Evolutionary conservation across 305 asterid genomes (phyloP), one percentile per base, ranked within the genome.

Genomic region (Fraxinus nigra): DNA sequence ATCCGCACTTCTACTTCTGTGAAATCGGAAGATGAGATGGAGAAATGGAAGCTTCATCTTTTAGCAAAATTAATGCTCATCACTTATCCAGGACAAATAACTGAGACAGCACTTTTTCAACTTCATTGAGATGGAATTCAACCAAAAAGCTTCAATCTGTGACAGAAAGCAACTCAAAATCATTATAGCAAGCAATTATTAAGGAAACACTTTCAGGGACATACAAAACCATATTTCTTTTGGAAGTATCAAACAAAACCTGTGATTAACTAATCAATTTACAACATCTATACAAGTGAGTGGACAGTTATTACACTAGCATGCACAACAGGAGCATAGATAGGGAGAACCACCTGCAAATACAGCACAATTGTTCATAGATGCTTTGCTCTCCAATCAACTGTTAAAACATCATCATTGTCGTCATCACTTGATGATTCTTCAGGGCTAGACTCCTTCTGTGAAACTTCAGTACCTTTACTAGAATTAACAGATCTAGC

Each of bases 361-460:
- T 54, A 28, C 56, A 3, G 37, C 28, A 75, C 32, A 81, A 78
- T 63, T 65, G 79, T 72, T 87, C 81, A 94, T 33, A 94, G 90
- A 83, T 90, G 97, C 86, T 94, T 94, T 10, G 99, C 92, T 87
- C 99, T 90, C 99, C 99, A 95, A 87, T 95, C 98, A 63, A 93
- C 92, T 72, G 90, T 85, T 78, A 87, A 82, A 85, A 87, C 88
- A 73, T 80, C 96, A 73, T 86, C 84, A 35, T 88, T 92, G 73
- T 90, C 97, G 48, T 86, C 93, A 33, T 92, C 96, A 79, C 96
- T 89, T 81, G 95, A 91, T 51, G 95, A 91, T 79, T 85, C 91
- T 22, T 90, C 92, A 3, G 54, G 86, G 34, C 79, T 74, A 69
- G 92, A 54, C 76, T 89, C 87, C 85, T 88, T 86, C 79, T 11